Evolutionary conservation across 306 rosid species (phyloP), one percentile per base, ranked within the genome.

Genomic region (Sicyos edulis): DNA sequence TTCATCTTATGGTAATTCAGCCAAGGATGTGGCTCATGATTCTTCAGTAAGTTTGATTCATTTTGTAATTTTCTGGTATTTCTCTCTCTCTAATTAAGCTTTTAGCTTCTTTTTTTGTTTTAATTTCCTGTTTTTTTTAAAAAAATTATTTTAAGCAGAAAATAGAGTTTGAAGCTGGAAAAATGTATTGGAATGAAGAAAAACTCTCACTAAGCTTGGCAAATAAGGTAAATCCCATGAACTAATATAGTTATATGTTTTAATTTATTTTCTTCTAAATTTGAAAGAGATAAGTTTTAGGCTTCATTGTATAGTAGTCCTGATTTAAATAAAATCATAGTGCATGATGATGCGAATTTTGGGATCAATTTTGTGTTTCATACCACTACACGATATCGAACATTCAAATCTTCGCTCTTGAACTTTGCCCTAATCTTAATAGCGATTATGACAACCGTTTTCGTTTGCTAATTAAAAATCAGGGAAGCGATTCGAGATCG

Each of bases 11-110:
- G 34, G 22, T 16, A 61, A 17, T 11, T 20, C 71, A 12, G 70
- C 58, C 65, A 74, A 22, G 5, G 32, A 40, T 44, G 54, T 17
- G 0, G 55, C 37, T 50, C 68, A 52, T 9, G 11, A 42, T 74
- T 69, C 65, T 74, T 72, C 72, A 59, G 87, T 83, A 65, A 63
- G 87, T 78, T 44, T 0, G 4, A 9, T 32, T 15, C 2, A 4
- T 26, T 56, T 40, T 40, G 10, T 40, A 6, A 40, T 50, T n/a
- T 5, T 53, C 2, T 32, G 37, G 37, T 32, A 16, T 53, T 16
- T 16, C 6, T 16, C 6, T 53, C 21, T 52, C 20, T 53, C 0
- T 6, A n/a, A 53, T 1, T n/a, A n/a, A 53, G 21, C 10, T 53
- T 53, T 10, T 20, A 29, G 34, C 62, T 10, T 56, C 6, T 21